Evolutionary conservation across 202 grass and related monocot genomes (phyloP).

Genomic region (Bolboschoenoplectus hybrid): DNA sequence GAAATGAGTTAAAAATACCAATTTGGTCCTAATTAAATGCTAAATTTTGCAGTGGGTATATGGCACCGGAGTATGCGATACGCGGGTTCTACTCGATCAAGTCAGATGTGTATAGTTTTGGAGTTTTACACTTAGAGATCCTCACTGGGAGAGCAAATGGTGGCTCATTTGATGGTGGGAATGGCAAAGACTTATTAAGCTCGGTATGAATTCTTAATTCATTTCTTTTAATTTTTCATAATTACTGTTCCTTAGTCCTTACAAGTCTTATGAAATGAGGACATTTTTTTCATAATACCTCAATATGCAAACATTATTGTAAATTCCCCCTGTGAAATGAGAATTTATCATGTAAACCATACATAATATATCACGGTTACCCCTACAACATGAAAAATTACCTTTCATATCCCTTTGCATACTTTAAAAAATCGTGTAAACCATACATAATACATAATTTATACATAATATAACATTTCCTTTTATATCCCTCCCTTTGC

Average conservation of each 20-base stretch:
- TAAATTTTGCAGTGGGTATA: slow-evolving; percentile 20
- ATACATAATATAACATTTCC: background rate
- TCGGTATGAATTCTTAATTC: slow-evolving; percentile 12
- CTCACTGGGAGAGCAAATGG: slow-evolving; percentile 28
- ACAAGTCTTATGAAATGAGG: background rate
- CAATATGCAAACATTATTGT: background rate
- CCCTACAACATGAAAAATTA: background rate
- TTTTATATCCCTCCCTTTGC: background rate
- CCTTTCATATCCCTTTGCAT: background rate
- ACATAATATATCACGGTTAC: background rate
- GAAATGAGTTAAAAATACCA: background rate
- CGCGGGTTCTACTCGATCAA: slow-evolving; percentile 30
- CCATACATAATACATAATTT: background rate
- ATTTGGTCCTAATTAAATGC: background rate
- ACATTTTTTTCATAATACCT: background rate
- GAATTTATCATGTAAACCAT: background rate
- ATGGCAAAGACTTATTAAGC: slow-evolving; percentile 22
- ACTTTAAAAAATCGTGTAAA: background rate
- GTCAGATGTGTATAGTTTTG: slow-evolving; percentile 45
- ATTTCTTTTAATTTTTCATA: background rate
- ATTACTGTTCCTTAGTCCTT: background rate
- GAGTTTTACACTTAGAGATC: slow-evolving; percentile 57
- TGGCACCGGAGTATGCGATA: slow-evolving; percentile 28
- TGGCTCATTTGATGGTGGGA: slow-evolving; percentile 13
- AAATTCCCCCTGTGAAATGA: background rate